Evolutionary conservation across 169 alveolate genomes (phyloP), one percentile per base, ranked within the genome.

Genomic region (Babesia microti): DNA sequence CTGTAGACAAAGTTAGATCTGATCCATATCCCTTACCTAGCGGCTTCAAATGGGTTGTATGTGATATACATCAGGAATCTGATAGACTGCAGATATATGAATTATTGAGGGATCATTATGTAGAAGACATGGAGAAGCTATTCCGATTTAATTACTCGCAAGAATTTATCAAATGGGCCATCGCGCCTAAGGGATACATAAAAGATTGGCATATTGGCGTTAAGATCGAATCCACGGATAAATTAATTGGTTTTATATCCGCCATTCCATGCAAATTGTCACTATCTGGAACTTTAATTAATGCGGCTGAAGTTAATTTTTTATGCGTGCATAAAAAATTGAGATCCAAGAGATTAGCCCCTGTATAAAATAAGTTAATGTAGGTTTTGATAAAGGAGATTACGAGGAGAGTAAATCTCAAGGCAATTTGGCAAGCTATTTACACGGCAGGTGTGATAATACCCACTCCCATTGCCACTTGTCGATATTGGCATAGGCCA

Each of bases 281-380:
- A 43, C 81, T 90, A 36, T 63, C 71, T 41, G 88, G 89, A 4
- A 53, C 54, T 19, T 41, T 39, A 12, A 40, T 87, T 42, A 61
- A 73, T 39, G 87, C 85, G 84, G 95, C 96, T 1, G 98, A 94
- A 59, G 91, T 96, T 42, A 93, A 96, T 67, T 96, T 92, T 68
- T 74, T 96, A 34, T 93, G 98, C 73, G 97, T 96, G 9, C 98
- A 96, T 63, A 94, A 92, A 78, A 92, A 90, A 54, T 74, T 93
- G 55, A 87, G 99, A 41, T 78, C 94, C 43, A 89, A 91, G 46
- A 76, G 99, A 36, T 75, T 94, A 41, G 97, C 95, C 27, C 92
- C 91, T 15, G 91, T 75, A 23, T 11, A 46, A 0, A 7, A 7
- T 11, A 3, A 5, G 41, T 27, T 17, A 5, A 40, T 33, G 23